Evolutionary conservation across 805 yeast species (phyloP), one percentile per base, ranked within the genome.

Genomic region (Ogataea allantospora): DNA sequence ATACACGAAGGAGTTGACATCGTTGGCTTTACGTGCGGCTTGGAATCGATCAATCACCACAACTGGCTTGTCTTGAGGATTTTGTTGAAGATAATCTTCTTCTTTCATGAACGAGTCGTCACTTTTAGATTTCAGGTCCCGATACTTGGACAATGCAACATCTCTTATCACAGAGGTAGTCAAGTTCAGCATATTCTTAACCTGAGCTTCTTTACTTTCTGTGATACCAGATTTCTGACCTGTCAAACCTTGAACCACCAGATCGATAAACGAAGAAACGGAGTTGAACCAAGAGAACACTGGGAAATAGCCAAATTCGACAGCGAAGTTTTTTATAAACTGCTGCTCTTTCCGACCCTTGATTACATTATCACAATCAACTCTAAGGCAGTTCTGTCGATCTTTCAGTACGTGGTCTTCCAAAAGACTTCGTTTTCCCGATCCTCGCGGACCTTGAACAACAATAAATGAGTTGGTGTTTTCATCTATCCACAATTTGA

Each of bases 171-270:
- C 89, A 47, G 76, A 78, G 24, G 80, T 66, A 0, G 91, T 72
- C 30, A 86, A 73, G 33, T 80, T 74, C 33, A 89, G 69, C 77
- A 89, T 88, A 50, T 81, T 80, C 60, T 85, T 83, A 44, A 85
- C 75, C 57, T 87, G 96, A 0, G 83, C 63, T 50, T 89, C 96
- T 45, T 80, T 81, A 2, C 86, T 67, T 56, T 89, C 96, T 20
- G 89, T 77, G 32, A 89, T 67, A 1, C 96, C 96, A 3, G 95
- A 83, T 55, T 88, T 89, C 57, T 88, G 97, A 1, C 98, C 99
- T 1, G 95, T 88, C 27, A 91, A 59, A 40, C 97, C 91, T 56
- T 88, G 95, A 13, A 85, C 83, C 38, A 81, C 87, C 52, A 93
- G 69, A 63, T 93, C 99, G 31, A 87, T 65, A 42, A 88, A 80